Conservation (phyloP, 148 eudicot genomes). For the Chenopodium album region DNA sequence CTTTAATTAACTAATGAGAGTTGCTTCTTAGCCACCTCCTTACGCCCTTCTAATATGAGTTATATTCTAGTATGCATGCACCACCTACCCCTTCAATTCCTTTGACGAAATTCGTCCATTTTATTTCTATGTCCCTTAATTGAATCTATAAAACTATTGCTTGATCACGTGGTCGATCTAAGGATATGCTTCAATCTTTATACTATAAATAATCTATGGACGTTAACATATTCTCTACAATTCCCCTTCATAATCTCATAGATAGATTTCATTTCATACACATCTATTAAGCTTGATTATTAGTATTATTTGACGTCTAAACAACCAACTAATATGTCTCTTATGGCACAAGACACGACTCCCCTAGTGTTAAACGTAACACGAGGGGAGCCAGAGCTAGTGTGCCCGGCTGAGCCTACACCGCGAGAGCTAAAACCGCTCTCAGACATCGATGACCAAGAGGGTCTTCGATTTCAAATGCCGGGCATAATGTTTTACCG, state of each 20-base stretch:
- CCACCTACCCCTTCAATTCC: too few relatives aligned
- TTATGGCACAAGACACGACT: neutral
- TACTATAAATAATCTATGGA: too few relatives aligned
- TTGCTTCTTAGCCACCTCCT: too few relatives aligned
- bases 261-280: neutral
- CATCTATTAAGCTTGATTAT: neutral
- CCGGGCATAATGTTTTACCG: constrained; percentile 20
- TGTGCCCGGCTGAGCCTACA: constrained; percentile 17
- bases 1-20: too few relatives aligned
- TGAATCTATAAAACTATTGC: too few relatives aligned
- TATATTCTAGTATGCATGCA: too few relatives aligned
- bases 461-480: constrained; percentile 24
- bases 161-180: too few relatives aligned
- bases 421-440: constrained; percentile 21
- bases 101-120: too few relatives aligned
- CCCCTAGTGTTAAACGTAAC: constrained; percentile 15
- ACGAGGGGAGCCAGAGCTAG: constrained; percentile 11
- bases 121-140: too few relatives aligned
- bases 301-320: neutral
- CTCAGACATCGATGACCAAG: constrained; percentile 32
- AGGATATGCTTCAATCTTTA: too few relatives aligned
- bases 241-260: neutral
- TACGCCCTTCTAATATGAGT: too few relatives aligned
- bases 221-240: neutral
- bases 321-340: neutral